phyloP scores from a whole-genome alignment of 352 stramenopile genomes.

The Phytophthora sp. region DNA sequence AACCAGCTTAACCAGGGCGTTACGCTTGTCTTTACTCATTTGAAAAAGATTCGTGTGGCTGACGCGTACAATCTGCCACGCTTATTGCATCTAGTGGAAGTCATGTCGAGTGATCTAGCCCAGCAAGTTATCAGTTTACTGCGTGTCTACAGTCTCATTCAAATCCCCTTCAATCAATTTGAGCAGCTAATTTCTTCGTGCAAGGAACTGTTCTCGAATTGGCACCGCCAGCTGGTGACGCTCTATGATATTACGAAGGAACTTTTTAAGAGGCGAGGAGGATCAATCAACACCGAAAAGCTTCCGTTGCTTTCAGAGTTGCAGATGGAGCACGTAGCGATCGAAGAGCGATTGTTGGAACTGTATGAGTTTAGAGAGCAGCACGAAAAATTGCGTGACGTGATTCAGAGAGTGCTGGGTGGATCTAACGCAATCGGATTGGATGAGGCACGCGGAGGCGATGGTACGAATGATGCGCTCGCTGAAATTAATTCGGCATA shows the following conservation, averaged over 20 bases:
- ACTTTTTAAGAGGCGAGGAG: conserved; percentile 79
- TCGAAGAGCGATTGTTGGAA: conserved; percentile 90
- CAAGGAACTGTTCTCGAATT: conserved; percentile 88
- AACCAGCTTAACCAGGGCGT: conserved; percentile 84
- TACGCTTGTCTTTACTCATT: conserved; percentile 83
- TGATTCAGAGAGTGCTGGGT: conserved; percentile 88
- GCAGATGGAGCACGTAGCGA: conserved; percentile 83
- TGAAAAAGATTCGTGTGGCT: conserved; percentile 91
- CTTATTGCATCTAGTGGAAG: conserved; percentile 80
- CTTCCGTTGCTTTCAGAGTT: conserved; percentile 80
- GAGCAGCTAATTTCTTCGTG: conserved; percentile 76
- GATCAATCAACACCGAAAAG: conserved; percentile 85
- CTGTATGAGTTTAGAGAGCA: conserved; percentile 91
- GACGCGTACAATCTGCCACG: conserved; percentile 89
- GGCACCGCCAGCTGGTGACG: conserved; percentile 81
- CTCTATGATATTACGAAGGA: conserved; percentile 91
- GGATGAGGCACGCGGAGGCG: conserved; percentile 47
- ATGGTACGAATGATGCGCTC: conserved; percentile 83
- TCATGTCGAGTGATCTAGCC: conserved; percentile 87
- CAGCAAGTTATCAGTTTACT: conserved; percentile 84
- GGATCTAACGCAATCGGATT: conserved; percentile 40
- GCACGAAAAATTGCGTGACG: conserved; percentile 90
- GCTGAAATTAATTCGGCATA: conserved; percentile 92
- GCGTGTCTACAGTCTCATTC: conserved; percentile 83
- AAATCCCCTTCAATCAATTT: conserved; percentile 87